Base-by-base conservation (phyloP, 2,329 filamentous ascomycete species). In the Colletotrichum salicis region DNA sequence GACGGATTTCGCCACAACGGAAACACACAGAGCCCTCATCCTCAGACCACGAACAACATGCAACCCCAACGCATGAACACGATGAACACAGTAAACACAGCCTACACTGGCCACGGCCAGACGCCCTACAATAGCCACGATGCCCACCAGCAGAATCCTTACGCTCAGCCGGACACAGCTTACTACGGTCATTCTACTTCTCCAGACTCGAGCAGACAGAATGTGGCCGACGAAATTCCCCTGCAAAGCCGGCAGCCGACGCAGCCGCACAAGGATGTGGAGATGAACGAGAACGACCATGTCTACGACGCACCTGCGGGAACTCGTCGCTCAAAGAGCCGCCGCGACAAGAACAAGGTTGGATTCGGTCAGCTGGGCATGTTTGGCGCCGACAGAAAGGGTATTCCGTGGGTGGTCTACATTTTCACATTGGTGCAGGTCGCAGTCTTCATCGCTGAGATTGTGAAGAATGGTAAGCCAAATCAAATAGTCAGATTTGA, bases 361-460 rank as follows among this genome's bases (percentile, higher is more conserved):
- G 83, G 85, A n/a, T 84, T 89, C 56, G 89, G 89, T 64, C 86
- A 90, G 80, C 79, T 91, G 65, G 88, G 88, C 70, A 90, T 91
- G 88, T 78, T 91, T 57, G 87, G 87, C 2, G 82, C 87, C 13
- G 82, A 87, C 75, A 85, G 82, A 78, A 88, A 87, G 78, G 84
- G 85, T 72, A 89, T 91, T 64, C 93, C 96, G 0, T 96, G 93
- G 88, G 90, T 97, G 7, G 93, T 95, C 41, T 98, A 96, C 80
- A 82, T 91, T 55, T 88, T 98, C 74, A 94, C 94, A 3, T 66
- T 91, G 35, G 87, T 93, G 13, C 95, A 98, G 80, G 83, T 96
- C 24, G 90, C 86, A 19, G 94, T 98, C 33, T 99, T 99, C 79
- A 93, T 98, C 74, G 94, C 88, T 64, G 94, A 98, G 83, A 85